Base-by-base conservation (phyloP, 306 rosid genomes). In the Cicer judaicum region DNA sequence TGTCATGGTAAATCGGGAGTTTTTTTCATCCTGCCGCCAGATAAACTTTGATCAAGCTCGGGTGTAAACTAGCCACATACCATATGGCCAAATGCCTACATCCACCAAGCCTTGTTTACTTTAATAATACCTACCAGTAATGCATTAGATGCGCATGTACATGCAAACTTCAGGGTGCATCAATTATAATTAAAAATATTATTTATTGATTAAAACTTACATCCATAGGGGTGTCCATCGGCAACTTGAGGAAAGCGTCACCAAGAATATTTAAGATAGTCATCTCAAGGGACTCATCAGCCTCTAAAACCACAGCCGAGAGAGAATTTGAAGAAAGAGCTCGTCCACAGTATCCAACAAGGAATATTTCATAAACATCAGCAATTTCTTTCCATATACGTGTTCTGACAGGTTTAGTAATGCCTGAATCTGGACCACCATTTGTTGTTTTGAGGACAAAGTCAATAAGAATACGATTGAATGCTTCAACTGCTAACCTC, bases 381-480 rank as follows among this genome's bases (percentile, higher is more conserved):
- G 98, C 94, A 82, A 94, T 89, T 83, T 94, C 98, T 83, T 94
- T 91, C 98, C 98, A 94, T 79, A 88, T 82, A 65, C 91, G 88
- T 68, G 89, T 87, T 83, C 91, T 84, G 75, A 88, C 89, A 82
- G 90, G 84, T 84, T 83, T 91, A 74, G 89, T 83, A 72, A 86
- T 82, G 77, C 81, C 64, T 12, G 79, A 81, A 78, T 82, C 92
- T 50, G 83, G 74, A 80, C 83, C 86, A 48, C 66, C 78, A 29
- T 81, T 63, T 60, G 85, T 75, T 70, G 79, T 79, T 60, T 79
- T 80, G 59, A 87, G 79, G 72, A 84, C 75, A 34, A 85, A 90
- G 83, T 91, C 93, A 75, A 90, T 80, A 70, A 91, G 83, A 81
- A 91, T 70, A 14, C 77, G 76, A 63, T 89, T 88, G 86, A 94